These are phyloP conservation scores for Perkinsus marinus DNA, from an alignment of 169 alveolate genomes.

Conservation along the genomic window DNA sequence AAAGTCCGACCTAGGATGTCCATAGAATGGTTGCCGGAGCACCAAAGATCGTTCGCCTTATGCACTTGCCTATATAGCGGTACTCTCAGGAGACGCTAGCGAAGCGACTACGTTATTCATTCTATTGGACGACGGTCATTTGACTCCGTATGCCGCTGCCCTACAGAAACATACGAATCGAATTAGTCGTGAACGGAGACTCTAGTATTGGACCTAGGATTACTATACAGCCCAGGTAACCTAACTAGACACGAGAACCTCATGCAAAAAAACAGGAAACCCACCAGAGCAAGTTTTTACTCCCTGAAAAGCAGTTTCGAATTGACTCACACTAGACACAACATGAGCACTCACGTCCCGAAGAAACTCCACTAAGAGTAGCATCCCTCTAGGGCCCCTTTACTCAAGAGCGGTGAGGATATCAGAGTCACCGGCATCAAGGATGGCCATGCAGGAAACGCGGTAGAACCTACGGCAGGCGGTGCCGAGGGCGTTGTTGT, in stretches of 20 bases:
- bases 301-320: no score
- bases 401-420: slow-evolving; percentile 76
- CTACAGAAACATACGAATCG: background rate
- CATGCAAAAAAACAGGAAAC: no score
- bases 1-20: background rate
- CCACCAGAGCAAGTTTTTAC: no score
- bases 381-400: background rate
- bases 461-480: slow-evolving; percentile 94
- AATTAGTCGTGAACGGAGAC: background rate
- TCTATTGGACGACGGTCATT: no score
- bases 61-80: background rate
- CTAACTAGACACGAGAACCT: background rate
- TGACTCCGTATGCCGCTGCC: background rate
- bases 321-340: background rate
- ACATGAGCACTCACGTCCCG: background rate
- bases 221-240: background rate
- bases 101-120: background rate
- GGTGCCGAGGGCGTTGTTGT: slow-evolving; percentile 84
- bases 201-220: background rate
- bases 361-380: background rate
- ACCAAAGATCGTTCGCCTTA: background rate
- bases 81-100: background rate
- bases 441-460: slow-evolving; percentile 80
- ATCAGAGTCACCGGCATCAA: slow-evolving; percentile 96
- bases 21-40: background rate